These are phyloP conservation scores for Hippophae tibetana DNA, from an alignment of 306 rosid genomes.

Conservation along the genomic window DNA sequence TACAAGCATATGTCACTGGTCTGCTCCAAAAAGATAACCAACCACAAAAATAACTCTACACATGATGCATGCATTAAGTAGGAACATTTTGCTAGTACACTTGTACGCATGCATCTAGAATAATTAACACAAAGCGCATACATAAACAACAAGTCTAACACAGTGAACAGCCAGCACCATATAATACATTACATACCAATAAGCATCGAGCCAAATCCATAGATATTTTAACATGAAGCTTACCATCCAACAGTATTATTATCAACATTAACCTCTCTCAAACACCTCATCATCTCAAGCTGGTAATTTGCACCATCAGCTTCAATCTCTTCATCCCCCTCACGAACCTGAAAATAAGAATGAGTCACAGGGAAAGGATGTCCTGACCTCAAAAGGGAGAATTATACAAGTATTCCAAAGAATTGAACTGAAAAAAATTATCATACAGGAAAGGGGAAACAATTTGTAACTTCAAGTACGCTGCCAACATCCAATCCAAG, in stretches of 20 bases:
- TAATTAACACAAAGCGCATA: too few relatives aligned
- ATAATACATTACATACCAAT: too few relatives aligned
- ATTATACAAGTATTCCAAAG: background rate
- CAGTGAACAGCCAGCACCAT: too few relatives aligned
- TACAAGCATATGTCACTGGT: background rate
- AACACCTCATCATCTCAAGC: constrained; percentile 98
- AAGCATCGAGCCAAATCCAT: too few relatives aligned
- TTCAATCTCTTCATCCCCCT: constrained; percentile 95
- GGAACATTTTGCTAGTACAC: too few relatives aligned
- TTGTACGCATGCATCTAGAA: too few relatives aligned
- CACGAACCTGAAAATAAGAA: constrained; percentile 43
- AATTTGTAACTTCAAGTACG: constrained; percentile 94
- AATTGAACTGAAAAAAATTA: background rate
- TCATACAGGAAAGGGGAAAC: constrained; percentile 91
- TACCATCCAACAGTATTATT: constrained; percentile 98
- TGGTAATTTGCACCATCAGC: constrained; percentile 99
- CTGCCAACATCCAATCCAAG: constrained; percentile 97
- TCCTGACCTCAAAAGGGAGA: background rate
- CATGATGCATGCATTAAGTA: too few relatives aligned
- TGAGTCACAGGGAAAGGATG: too few relatives aligned
- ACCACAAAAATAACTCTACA: too few relatives aligned
- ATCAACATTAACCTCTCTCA: constrained; percentile 98
- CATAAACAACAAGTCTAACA: too few relatives aligned
- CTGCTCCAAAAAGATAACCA: too few relatives aligned
- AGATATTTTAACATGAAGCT: constrained; percentile 1